Evolutionary conservation across 1,284 basidiomycete genomes (phyloP).

Genomic region (Athelia psychrophila): DNA sequence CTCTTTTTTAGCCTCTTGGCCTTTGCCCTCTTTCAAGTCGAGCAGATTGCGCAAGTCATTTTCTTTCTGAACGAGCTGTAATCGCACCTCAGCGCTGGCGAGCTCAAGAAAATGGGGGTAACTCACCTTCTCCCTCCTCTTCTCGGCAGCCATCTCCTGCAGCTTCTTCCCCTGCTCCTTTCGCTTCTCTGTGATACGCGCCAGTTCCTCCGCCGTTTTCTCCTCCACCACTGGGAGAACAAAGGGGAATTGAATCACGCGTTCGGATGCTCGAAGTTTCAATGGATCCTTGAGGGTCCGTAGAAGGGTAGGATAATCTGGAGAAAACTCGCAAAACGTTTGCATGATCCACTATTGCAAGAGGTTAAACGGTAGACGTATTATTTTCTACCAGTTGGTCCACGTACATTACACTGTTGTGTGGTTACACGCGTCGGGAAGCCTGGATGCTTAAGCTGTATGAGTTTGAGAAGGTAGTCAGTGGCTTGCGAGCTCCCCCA

Average conservation of each 20-base stretch:
- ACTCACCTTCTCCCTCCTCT: conserved; percentile 81
- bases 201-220: conserved; percentile 90
- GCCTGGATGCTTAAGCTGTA: conserved; percentile 94
- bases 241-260: conserved; percentile 87
- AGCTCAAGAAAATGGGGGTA: background rate
- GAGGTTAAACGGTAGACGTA: background rate
- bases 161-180: conserved; percentile 85
- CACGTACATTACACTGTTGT: conserved; percentile 52
- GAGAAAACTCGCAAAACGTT: conserved; percentile 83
- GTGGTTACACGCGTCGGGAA: conserved; percentile 69
- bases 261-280: conserved; percentile 63
- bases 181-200: conserved; percentile 73
- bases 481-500: conserved; percentile 92
- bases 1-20: conserved; percentile 71
- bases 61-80: conserved; percentile 76
- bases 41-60: conserved; percentile 76
- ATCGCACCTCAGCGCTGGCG: background rate
- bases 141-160: conserved; percentile 91
- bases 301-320: conserved; percentile 75
- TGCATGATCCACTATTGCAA: conserved; percentile 80
- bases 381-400: background rate
- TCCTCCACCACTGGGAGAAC: conserved; percentile 69
- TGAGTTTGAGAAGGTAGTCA: conserved; percentile 89
- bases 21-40: conserved; percentile 63
- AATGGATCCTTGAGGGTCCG: conserved; percentile 61